Percentiles rank a stretch among this genome's conserved stretches.
Conservation (phyloP, 2,329 filamentous ascomycete genomes). For the Ophiostoma tasmaniense region DNA sequence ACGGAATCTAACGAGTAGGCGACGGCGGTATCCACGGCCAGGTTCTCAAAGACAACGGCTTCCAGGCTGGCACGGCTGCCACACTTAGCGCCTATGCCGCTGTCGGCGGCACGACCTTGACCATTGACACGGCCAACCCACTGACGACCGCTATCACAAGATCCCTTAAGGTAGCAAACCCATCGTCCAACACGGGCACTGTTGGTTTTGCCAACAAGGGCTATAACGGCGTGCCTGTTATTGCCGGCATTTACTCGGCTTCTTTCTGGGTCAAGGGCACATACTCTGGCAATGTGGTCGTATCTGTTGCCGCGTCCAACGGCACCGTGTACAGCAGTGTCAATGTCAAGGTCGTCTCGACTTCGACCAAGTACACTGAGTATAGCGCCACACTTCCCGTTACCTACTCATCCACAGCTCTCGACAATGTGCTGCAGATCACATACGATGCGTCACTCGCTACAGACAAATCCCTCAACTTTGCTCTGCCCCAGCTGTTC, state of each 20-base stretch:
- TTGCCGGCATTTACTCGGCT: background rate
- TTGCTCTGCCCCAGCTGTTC: background rate
- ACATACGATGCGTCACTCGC: background rate
- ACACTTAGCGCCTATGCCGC: background rate
- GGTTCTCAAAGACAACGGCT: background rate
- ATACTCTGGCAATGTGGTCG: background rate
- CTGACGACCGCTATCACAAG: background rate
- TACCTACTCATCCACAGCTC: background rate
- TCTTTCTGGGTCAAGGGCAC: constrained; percentile 4
- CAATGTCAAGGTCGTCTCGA: background rate
- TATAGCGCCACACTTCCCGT: background rate
- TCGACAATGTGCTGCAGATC: background rate
- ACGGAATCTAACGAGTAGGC: background rate
- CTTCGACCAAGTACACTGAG: background rate
- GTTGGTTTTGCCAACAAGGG: background rate
- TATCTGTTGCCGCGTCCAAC: background rate
- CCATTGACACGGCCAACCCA: background rate
- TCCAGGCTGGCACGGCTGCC: background rate
- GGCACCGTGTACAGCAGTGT: background rate
- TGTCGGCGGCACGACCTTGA: background rate
- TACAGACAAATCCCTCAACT: background rate
- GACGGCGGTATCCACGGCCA: background rate
- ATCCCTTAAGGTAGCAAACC: background rate
- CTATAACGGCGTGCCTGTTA: background rate
- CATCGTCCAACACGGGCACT: background rate